Base-by-base conservation (phyloP, 208 protist genomes). In the Vickermania ingenoplastis region DNA sequence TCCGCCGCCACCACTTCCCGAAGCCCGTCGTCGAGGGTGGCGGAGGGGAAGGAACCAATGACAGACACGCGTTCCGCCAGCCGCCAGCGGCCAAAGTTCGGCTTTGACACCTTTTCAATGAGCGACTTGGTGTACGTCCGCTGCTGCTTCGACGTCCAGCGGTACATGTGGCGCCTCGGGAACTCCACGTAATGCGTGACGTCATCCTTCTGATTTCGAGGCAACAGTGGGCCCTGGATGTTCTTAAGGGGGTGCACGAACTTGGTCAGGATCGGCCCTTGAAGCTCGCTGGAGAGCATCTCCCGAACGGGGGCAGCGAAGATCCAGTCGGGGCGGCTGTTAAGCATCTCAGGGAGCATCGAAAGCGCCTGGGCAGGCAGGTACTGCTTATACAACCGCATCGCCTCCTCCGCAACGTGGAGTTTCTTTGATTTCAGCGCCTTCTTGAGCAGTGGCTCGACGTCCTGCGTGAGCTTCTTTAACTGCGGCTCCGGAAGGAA, bases 61-160 rank as follows among this genome's bases (percentile, higher is more conserved):
- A n/a, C 3, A 14, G 1, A 26, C 7, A 72, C 48, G 2, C 59
- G 21, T n/a, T 1, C 1, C 26, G 26, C 0, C 7, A 11, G 21
- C 2, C 31, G 1, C 41, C 52, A 68, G 14, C 27, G 0, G 22
- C 55, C 5, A 3, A 57, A n/a, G 27, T 22, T 26, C 14, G 17
- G 23, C 1, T 13, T 52, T n/a, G 53, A 31, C 3, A 73, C 17
- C 0, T 55, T 5, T 2, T 59, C 21, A 3, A 73, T 61, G 25
- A 67, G 45, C 1, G 65, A 56, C 5, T 30, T 31, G 0, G 67
- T 66, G 63, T 77, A 77, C 1, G 2, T 11, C 48, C 45, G 23
- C 41, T 77, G 71, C 51, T 72, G 66, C 1, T 21, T n/a, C 0
- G 53, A 22, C 1, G 71, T 74, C 72, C 67, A 74, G 2, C 59